phyloP scores from a whole-genome alignment of 2,329 filamentous ascomycete genomes.

The Aspergillus felis region DNA sequence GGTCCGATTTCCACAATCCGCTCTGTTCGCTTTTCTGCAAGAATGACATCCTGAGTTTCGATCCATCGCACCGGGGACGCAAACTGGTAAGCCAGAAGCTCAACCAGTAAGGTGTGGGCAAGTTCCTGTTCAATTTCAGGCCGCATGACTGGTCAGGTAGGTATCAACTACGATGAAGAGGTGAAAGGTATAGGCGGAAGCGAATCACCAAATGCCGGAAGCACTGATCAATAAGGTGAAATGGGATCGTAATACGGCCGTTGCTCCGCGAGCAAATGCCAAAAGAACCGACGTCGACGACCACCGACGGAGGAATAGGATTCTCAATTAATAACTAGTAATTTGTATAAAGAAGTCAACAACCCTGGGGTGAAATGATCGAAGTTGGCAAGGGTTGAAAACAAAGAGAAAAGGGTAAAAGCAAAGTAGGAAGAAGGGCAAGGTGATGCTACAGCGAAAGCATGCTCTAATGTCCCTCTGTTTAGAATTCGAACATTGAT shows the following conservation, averaged over 20 bases:
- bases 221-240: not conserved
- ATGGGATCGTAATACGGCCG: not conserved
- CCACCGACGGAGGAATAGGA: not conserved
- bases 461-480: not conserved
- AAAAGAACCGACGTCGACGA: not conserved
- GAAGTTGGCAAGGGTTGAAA: not conserved
- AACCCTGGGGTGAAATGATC: not conserved
- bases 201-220: not conserved
- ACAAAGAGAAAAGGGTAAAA: not conserved
- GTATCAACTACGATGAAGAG: slow-evolving; percentile 11
- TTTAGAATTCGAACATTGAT: not conserved
- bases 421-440: not conserved
- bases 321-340: not conserved
- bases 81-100: slow-evolving; percentile 98
- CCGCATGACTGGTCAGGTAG: slow-evolving; percentile 64
- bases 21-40: slow-evolving; percentile 92
- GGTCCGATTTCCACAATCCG: slow-evolving; percentile 97
- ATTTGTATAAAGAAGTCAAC: not conserved
- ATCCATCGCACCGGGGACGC: slow-evolving; percentile 99
- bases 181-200: not conserved
- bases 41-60: slow-evolving; percentile 99
- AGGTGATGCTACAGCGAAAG: not conserved
- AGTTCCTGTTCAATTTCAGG: slow-evolving; percentile 99
- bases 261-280: not conserved
- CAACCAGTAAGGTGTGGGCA: slow-evolving; percentile 94